These are phyloP conservation scores for Protomyces pachydermus DNA, from an alignment of 1,139 yeast species.

Conservation along the genomic window DNA sequence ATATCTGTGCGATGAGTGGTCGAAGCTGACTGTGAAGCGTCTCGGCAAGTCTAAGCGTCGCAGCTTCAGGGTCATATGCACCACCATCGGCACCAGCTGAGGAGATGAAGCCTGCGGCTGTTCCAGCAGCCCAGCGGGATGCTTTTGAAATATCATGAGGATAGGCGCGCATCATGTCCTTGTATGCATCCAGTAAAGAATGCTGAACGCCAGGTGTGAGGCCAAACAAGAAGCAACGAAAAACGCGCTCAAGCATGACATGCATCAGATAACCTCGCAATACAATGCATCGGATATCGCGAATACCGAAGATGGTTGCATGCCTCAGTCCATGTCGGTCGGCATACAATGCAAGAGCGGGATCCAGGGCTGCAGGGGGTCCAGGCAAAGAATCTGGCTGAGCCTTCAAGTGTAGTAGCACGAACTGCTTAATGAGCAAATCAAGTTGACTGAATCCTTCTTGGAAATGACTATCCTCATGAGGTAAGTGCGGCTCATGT, in stretches of 20 bases:
- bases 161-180: slow-evolving; percentile 5
- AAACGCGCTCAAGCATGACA: slow-evolving; percentile 15
- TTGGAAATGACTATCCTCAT: slow-evolving; percentile 9
- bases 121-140: slow-evolving; percentile 16
- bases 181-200: slow-evolving; percentile 8
- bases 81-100: background rate
- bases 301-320: slow-evolving; percentile 19
- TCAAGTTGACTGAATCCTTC: slow-evolving; percentile 10
- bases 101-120: background rate
- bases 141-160: slow-evolving; percentile 3
- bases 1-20: slow-evolving; percentile 2
- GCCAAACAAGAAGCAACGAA: slow-evolving; percentile 20
- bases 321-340: background rate
- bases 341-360: slow-evolving; percentile 5
- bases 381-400: slow-evolving; percentile 7
- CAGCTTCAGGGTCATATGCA: background rate
- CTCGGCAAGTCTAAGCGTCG: background rate
- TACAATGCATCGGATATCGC: slow-evolving; percentile 21
- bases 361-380: background rate
- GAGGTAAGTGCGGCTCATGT: background rate
- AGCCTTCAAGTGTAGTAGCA: background rate
- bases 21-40: background rate
- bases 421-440: slow-evolving; percentile 1
- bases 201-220: background rate
- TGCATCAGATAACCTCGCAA: slow-evolving; percentile 23